These are phyloP conservation scores for Alternaria incomplexa DNA, from an alignment of 2,329 filamentous ascomycete species.

Conservation along the genomic window DNA sequence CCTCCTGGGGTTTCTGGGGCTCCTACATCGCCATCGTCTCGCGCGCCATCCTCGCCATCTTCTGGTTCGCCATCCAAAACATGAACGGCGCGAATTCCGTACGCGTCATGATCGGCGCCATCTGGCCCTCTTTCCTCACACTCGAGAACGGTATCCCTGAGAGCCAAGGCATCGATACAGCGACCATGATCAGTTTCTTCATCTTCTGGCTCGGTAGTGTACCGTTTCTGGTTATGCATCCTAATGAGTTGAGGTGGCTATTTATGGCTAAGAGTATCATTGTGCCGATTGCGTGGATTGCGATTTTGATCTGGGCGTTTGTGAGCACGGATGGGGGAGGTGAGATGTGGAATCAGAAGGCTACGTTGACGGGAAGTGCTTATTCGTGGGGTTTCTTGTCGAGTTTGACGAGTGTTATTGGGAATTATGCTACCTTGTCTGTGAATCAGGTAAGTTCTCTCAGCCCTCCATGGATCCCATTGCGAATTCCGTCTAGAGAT, in stretches of 20 bases:
- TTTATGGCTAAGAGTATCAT: slow-evolving; percentile 57
- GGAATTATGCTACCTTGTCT: slow-evolving; percentile 59
- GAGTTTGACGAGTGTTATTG: slow-evolving; percentile 57
- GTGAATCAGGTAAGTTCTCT: slow-evolving; percentile 53
- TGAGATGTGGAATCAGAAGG: slow-evolving; percentile 55
- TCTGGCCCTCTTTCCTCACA: slow-evolving; percentile 63
- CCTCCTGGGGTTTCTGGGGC: slow-evolving; percentile 64
- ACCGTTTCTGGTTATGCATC: slow-evolving; percentile 62
- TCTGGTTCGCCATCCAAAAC: slow-evolving; percentile 71
- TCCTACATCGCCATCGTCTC: slow-evolving; percentile 62
- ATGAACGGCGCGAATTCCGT: slow-evolving; percentile 66
- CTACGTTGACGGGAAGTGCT: slow-evolving; percentile 55
- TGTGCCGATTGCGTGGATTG: slow-evolving; percentile 65
- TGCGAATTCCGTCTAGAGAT: neutral
- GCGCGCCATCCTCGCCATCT: slow-evolving; percentile 61
- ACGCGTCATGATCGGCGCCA: slow-evolving; percentile 59
- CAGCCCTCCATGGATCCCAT: neutral
- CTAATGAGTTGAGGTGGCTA: slow-evolving; percentile 60
- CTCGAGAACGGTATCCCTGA: slow-evolving; percentile 61
- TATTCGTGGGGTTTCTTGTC: slow-evolving; percentile 63
- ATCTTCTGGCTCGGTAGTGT: slow-evolving; percentile 64
- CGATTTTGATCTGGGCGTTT: slow-evolving; percentile 68
- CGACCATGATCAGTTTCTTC: slow-evolving; percentile 63
- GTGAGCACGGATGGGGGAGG: slow-evolving; percentile 60
- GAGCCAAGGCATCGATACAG: slow-evolving; percentile 61